Conservation (phyloP, 148 eudicot species). For the Nepenthes gracilis region DNA sequence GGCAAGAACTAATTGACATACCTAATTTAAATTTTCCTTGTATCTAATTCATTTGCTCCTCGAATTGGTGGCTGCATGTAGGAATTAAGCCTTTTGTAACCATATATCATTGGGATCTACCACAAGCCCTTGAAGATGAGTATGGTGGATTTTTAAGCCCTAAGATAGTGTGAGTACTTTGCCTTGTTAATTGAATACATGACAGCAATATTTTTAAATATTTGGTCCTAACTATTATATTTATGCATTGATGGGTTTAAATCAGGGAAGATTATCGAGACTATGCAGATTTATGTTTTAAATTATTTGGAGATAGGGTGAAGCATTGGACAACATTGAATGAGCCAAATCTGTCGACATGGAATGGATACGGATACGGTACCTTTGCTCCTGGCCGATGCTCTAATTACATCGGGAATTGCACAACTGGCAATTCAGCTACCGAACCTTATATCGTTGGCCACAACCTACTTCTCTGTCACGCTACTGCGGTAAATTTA, state of each 20-base stretch:
- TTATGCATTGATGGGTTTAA: neutral
- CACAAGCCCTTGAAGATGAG: no score
- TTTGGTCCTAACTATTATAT: no score
- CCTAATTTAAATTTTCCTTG: no score
- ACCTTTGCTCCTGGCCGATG: neutral
- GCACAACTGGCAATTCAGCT: neutral
- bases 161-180: neutral
- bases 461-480: conserved; percentile 26
- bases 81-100: neutral
- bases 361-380: conserved; percentile 6
- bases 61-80: neutral
- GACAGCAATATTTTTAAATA: no score
- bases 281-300: conserved; percentile 22
- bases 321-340: conserved; percentile 31
- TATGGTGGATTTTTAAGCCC: no score
- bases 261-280: conserved; percentile 22
- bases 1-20: no score
- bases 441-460: conserved; percentile 24
- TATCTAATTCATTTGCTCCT: neutral
- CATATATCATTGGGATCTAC: neutral
- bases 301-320: conserved; percentile 21
- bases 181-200: neutral
- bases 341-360: conserved; percentile 19
- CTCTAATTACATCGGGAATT: no score
- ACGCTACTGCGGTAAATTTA: conserved; percentile 20